A percentile compares a stretch with the other conserved stretches of the same genome.
These are phyloP conservation scores for Wickerhamomyces tratensis DNA, from an alignment of 805 yeast species.

Conservation along the genomic window DNA sequence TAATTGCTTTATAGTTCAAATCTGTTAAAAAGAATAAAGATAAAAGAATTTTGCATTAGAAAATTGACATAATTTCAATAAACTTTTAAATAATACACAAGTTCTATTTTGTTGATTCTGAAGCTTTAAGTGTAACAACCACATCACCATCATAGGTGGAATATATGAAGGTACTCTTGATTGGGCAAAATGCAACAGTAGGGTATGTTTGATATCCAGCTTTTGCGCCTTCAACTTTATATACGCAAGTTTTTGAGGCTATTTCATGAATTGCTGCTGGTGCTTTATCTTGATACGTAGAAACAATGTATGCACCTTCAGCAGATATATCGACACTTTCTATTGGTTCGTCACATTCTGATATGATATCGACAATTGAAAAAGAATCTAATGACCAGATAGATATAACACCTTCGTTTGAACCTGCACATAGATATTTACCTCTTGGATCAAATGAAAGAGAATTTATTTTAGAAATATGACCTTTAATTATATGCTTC, in stretches of 20 bases:
- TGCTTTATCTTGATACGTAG: constrained; percentile 32
- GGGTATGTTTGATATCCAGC: constrained; percentile 16
- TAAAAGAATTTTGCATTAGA: too few relatives aligned
- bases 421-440: constrained; percentile 38
- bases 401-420: constrained; percentile 47
- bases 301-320: constrained; percentile 37
- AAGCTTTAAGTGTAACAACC: not conserved
- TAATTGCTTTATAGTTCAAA: too few relatives aligned
- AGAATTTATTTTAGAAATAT: constrained; percentile 39
- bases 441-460: constrained; percentile 46
- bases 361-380: constrained; percentile 26
- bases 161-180: constrained; percentile 15
- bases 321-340: constrained; percentile 27
- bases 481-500: constrained; percentile 26
- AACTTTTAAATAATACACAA: too few relatives aligned
- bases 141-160: constrained; percentile 17
- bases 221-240: constrained; percentile 8
- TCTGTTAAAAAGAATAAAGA: too few relatives aligned
- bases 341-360: constrained; percentile 34
- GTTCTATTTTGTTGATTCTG: too few relatives aligned
- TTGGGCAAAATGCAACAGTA: constrained; percentile 23
- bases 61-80: too few relatives aligned
- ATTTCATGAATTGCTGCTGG: constrained; percentile 30
- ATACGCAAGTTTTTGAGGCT: constrained; percentile 16
- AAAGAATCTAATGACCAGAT: constrained; percentile 36